Base-by-base conservation (phyloP, 768 basidiomycete genomes). In the Tubosaeta sp. region DNA sequence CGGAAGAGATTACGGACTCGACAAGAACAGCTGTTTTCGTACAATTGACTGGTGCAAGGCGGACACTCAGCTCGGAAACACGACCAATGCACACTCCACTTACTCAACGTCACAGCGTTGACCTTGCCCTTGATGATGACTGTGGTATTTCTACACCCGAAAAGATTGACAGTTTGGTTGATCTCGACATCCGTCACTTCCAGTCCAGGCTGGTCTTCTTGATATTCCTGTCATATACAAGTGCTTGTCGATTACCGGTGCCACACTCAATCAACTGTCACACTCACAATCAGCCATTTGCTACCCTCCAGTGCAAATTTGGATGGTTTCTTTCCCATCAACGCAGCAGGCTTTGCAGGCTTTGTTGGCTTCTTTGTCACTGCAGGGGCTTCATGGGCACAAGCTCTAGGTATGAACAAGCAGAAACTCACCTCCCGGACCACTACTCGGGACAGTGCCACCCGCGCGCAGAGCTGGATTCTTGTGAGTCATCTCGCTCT, bases 401-500 rank as follows among this genome's bases (percentile, higher is more conserved):
- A 13, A n/a, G 5, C 10, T 31, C 22, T 16, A n/a, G 12, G 26
- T 46, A n/a, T 38, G 10, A 39, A 50, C 22, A 50, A 65, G 56
- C 22, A 72, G 65, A 17, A 32, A 58, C 69, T 46, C 43, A 77
- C 59, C 46, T 48, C 72, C 65, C 2, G 71, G 64, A 43, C 55
- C 1, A 33, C 77, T 72, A 51, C 50, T 35, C n/a, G 76, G 84
- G 60, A 75, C 90, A 22, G 71, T 69, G 32, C 73, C 70, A 13
- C 73, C 57, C 14, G 76, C 81, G 29, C 97, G 75, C 34, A 99
- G 72, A 10, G 84, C 80, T 0, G 97, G 95, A 63, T 99, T 98
- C 78, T 99, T 98, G 76, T 99, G 97, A 4, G 94, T 97, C 94
- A 95, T 95, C 69, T 97, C 88, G 57, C 90, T 94, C 75, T 85